Conservation (phyloP, 1,284 basidiomycete species). For the Anthracocystis panici-leucophaei region DNA sequence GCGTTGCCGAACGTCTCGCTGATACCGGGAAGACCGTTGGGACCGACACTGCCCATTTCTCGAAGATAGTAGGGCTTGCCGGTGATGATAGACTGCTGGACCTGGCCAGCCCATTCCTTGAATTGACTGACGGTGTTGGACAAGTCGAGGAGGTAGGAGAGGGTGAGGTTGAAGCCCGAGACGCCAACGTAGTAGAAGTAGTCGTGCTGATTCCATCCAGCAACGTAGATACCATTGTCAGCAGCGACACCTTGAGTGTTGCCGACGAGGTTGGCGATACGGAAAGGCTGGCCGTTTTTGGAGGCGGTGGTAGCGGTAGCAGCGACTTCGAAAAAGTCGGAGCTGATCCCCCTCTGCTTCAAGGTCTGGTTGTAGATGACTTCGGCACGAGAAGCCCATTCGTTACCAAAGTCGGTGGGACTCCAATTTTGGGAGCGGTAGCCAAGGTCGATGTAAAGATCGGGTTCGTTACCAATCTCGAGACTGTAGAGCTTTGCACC, state of each 20-base stretch:
- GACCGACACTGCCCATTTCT: constrained; percentile 61
- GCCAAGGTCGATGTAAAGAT: constrained; percentile 51
- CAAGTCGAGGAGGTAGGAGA: constrained; percentile 48
- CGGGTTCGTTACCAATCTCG: constrained; percentile 62
- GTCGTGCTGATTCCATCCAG: constrained; percentile 64
- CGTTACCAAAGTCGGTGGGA: constrained; percentile 42
- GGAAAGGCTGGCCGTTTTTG: constrained; percentile 49
- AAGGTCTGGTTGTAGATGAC: constrained; percentile 49
- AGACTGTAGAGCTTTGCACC: constrained; percentile 52
- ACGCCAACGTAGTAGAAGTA: constrained; percentile 61
- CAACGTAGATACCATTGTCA: constrained; percentile 59
- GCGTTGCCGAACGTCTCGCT: constrained; percentile 58
- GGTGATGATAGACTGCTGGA: constrained; percentile 44
- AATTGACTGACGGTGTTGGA: constrained; percentile 47
- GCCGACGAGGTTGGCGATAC: constrained; percentile 54
- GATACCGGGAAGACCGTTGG: constrained; percentile 55
- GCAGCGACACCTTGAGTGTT: constrained; percentile 48
- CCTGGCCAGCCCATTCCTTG: constrained; percentile 51
- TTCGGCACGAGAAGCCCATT: constrained; percentile 48
- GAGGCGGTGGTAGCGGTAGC: constrained; percentile 60
- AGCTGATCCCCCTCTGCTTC: constrained; percentile 24
- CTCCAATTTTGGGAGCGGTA: constrained; percentile 44
- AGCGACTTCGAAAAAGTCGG: constrained; percentile 60
- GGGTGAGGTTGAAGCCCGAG: constrained; percentile 39
- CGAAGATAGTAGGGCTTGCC: constrained; percentile 61